phyloP scores from a whole-genome alignment of 306 rosid genomes.

The Styphnolobium japonicum region DNA sequence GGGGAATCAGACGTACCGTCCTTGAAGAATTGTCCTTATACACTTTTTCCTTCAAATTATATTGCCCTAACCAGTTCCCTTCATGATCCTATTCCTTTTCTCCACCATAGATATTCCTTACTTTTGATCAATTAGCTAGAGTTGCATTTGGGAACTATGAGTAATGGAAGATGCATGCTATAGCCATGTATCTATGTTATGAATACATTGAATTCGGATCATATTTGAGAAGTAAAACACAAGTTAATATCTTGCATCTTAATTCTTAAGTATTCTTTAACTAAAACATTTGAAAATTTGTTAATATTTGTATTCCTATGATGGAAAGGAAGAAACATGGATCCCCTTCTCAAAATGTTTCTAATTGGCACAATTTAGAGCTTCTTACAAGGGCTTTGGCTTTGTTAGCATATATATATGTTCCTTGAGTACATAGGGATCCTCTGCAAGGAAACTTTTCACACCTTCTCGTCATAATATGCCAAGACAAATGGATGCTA shows the following conservation, averaged over 20 bases:
- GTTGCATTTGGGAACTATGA: background rate
- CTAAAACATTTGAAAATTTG: background rate
- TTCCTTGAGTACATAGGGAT: constrained; percentile 30
- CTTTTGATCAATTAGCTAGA: background rate
- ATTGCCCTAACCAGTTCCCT: background rate
- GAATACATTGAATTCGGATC: constrained; percentile 14
- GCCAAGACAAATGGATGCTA: constrained; percentile 32
- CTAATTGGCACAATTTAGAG: constrained; percentile 23
- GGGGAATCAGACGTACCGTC: constrained; percentile 59
- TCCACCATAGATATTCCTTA: background rate
- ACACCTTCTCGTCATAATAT: constrained; percentile 29
- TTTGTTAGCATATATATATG: constrained; percentile 17
- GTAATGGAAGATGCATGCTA: background rate
- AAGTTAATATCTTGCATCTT: background rate
- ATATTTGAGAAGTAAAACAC: background rate
- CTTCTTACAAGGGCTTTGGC: constrained; percentile 33
- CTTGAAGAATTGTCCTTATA: constrained; percentile 29
- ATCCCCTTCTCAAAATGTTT: constrained; percentile 3
- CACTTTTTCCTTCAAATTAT: background rate
- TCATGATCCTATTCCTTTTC: constrained; percentile 21
- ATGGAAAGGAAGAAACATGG: constrained; percentile 28
- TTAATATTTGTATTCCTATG: background rate
- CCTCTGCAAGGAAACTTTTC: constrained; percentile 26
- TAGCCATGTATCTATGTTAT: background rate
- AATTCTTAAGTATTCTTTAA: background rate